Conservation (phyloP, 768 basidiomycete species). For the Tremella mesenterica region DNA sequence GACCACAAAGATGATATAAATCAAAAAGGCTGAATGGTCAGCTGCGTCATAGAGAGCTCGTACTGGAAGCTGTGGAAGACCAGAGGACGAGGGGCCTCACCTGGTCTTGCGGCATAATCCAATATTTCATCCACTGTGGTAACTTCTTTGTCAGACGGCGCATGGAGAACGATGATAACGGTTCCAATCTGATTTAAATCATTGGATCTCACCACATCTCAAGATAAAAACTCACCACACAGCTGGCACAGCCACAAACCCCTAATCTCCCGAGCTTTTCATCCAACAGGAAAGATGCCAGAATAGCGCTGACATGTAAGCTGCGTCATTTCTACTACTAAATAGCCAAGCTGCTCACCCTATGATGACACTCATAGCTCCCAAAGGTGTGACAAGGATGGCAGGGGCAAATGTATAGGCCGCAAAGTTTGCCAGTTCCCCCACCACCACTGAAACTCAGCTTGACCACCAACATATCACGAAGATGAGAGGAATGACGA, state of each 20-base stretch:
- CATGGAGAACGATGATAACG: conserved; percentile 88
- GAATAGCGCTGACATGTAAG: conserved; percentile 60
- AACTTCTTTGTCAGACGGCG: conserved; percentile 89
- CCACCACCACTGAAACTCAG: conserved; percentile 65
- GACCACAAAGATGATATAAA: conserved; percentile 79
- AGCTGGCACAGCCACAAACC: conserved; percentile 44
- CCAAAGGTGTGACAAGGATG: conserved; percentile 96
- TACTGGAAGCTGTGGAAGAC: not conserved
- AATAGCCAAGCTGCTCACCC: conserved; percentile 54
- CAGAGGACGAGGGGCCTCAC: conserved; percentile 48
- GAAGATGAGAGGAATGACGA: conserved; percentile 19
- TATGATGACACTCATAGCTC: conserved; percentile 88
- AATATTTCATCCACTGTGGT: conserved; percentile 89
- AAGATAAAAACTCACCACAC: conserved; percentile 32
- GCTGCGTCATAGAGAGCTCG: no score
- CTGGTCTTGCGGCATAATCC: conserved; percentile 83
- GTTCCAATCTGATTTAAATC: conserved; percentile 53
- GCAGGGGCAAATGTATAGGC: conserved; percentile 97
- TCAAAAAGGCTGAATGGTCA: conserved; percentile 61
- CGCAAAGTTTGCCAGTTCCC: conserved; percentile 77
- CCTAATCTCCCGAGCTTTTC: conserved; percentile 93
- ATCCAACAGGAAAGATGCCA: conserved; percentile 83
- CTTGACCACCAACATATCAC: not conserved
- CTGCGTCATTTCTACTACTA: not conserved
- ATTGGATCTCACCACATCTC: not conserved